Base-by-base conservation (phyloP, 257 asterid genomes). In the Solanum corneliomulleri region DNA sequence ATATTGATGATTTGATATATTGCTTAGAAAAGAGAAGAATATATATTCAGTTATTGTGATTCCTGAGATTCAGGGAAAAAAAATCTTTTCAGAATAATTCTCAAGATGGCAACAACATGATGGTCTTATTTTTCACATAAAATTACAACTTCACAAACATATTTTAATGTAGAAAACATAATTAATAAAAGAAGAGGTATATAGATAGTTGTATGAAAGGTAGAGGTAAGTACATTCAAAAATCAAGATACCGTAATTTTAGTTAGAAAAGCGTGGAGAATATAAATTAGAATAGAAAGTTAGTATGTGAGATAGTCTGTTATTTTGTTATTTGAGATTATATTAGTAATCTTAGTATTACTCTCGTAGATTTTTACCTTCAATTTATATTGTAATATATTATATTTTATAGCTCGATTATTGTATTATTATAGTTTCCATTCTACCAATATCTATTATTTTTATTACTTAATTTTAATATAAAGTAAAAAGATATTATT, bases 261-360 rank as follows among this genome's bases (percentile, higher is more conserved):
- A 21, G 7, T 4, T 21, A 60, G 6, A 1, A 21, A 1, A 21
- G 6, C 1, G 1, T 60, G 14, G 0, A 60, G 0, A 3, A 60
- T 21, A 60, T 6, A 9, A 3, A 20, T 58, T 58, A 58, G 1
- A 5, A 0, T 60, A 21, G 6, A 60, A 21, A 9, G 29, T 9
- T 60, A 60, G 14, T 21, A 60, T 4, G 29, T 21, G 29, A 58
- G 27, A 60, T 1, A 11, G 0, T 23, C 0, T 62, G 29, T 23
- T 60, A 10, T 60, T 7, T 60, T 23, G 15, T 2, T 23, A 6
- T 23, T 11, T 4, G 7, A 9, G 7, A 9, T 62, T 7, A 62
- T 62, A 62, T 62, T 62, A 10, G 31, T 62, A 62, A 10, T 23
- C 15, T 62, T 62, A 4, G 14, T 62, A 62, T 23, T 23, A 62